Conservation (phyloP, 2,329 filamentous ascomycete species). For the Pyrenophora graminea region DNA sequence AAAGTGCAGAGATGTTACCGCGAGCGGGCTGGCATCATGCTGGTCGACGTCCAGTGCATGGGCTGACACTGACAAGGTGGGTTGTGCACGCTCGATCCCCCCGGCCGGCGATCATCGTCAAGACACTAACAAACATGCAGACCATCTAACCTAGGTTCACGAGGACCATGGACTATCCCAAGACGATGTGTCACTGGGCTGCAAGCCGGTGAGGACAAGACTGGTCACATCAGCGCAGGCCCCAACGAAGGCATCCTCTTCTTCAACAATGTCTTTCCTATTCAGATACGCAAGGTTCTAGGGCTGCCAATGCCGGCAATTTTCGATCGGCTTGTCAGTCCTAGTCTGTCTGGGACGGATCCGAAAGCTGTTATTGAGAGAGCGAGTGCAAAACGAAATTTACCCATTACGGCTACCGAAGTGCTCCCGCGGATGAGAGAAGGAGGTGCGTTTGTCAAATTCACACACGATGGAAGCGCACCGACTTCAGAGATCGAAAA, state of each 20-base stretch:
- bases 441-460: conserved; percentile 91
- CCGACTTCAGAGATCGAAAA: conserved; percentile 62
- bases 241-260: conserved; percentile 84
- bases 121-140: conserved; percentile 21
- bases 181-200: conserved; percentile 37
- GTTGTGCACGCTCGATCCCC: conserved; percentile 19
- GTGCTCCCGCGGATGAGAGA: conserved; percentile 86
- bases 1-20: conserved; percentile 20
- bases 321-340: conserved; percentile 58
- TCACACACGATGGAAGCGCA: conserved; percentile 60
- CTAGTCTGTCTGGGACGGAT: conserved; percentile 58
- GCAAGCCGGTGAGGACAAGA: conserved; percentile 64
- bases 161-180: conserved; percentile 10
- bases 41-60: conserved; percentile 22
- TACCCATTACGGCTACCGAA: conserved; percentile 74
- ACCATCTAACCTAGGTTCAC: background rate
- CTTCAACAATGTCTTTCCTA: conserved; percentile 88
- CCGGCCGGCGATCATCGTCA: conserved; percentile 27
- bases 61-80: conserved; percentile 28
- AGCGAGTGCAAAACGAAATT: conserved; percentile 62
- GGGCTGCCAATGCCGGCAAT: conserved; percentile 58
- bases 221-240: conserved; percentile 78
- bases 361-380: conserved; percentile 58
- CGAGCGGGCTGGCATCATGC: conserved; percentile 26
- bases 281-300: conserved; percentile 69